Percentiles rank a stretch among this genome's conserved stretches.
Evolutionary conservation across 140 eudicot species (phyloP).

Genomic region (Erigeron philadelphicus): DNA sequence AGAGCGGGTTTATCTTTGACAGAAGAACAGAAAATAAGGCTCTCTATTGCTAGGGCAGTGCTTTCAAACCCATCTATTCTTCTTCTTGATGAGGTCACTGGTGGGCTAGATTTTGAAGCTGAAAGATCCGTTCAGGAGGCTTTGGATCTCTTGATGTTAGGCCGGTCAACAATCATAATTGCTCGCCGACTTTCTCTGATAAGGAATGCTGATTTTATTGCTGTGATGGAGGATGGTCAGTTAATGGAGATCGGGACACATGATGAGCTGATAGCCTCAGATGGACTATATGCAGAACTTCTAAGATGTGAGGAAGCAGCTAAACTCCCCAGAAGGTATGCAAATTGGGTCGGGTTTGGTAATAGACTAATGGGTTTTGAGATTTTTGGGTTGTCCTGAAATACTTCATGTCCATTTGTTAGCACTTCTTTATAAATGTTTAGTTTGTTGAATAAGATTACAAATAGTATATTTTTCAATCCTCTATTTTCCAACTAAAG

Average conservation of each 20-base stretch:
- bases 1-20: constrained; percentile 74
- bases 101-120: constrained; percentile 98
- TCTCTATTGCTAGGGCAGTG: constrained; percentile 90
- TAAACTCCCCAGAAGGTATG: constrained; percentile 90
- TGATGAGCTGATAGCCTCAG: constrained; percentile 79
- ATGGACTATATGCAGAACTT: constrained; percentile 91
- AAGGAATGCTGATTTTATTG: constrained; percentile 87
- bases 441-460: too few species aligned
- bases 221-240: constrained; percentile 97
- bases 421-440: too few species aligned
- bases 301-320: constrained; percentile 94
- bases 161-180: constrained; percentile 81
- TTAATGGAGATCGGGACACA: constrained; percentile 92
- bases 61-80: constrained; percentile 87
- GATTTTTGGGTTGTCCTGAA: too few species aligned
- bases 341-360: too few species aligned
- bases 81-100: constrained; percentile 94
- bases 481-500: too few species aligned
- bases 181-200: constrained; percentile 83
- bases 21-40: constrained; percentile 86
- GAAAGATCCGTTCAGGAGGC: constrained; percentile 97
- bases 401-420: too few species aligned
- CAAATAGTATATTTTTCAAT: too few species aligned
- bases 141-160: constrained; percentile 84
- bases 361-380: too few species aligned